A percentile compares a stretch with the other conserved stretches of the same genome.
Evolutionary conservation across 2,329 filamentous ascomycete species (phyloP).

Genomic region (Epichloe bromicola): DNA sequence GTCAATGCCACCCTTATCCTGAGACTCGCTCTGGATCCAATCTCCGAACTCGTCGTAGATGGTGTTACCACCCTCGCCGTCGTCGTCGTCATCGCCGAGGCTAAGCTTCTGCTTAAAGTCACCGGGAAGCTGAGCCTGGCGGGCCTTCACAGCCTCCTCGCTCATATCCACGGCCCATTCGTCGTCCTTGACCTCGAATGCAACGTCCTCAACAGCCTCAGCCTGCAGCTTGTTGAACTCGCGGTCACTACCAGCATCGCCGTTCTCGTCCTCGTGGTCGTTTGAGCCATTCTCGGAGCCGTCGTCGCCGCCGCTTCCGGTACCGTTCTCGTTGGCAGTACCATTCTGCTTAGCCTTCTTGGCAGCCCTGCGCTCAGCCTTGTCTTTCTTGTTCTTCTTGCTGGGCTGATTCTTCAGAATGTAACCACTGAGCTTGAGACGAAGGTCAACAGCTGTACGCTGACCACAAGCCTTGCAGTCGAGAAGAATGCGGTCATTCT

Average conservation of each 20-base stretch:
- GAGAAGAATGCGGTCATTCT: constrained; percentile 79
- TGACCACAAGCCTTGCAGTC: constrained; percentile 99
- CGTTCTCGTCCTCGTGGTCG: constrained; percentile 33
- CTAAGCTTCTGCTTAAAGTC: constrained; percentile 90
- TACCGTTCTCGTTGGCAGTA: constrained; percentile 42
- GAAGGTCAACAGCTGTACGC: constrained; percentile 79
- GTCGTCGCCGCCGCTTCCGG: constrained; percentile 48
- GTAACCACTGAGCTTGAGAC: constrained; percentile 92
- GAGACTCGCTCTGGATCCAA: constrained; percentile 71
- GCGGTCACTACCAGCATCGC: constrained; percentile 74
- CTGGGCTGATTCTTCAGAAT: constrained; percentile 84
- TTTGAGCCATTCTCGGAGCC: constrained; percentile 37
- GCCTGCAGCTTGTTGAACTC: constrained; percentile 77
- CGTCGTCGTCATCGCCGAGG: constrained; percentile 70
- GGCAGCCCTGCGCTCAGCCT: constrained; percentile 80
- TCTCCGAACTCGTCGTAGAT: constrained; percentile 83
- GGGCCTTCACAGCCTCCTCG: constrained; percentile 86
- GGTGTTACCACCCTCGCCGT: constrained; percentile 62
- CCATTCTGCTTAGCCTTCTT: constrained; percentile 75
- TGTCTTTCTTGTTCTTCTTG: constrained; percentile 94
- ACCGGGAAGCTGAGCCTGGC: constrained; percentile 81
- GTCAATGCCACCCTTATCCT: constrained; percentile 58
- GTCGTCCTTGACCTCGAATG: constrained; percentile 62
- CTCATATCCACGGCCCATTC: constrained; percentile 97
- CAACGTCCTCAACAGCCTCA: constrained; percentile 32